A percentile compares a stretch with the other conserved stretches of the same genome.
Conservation (phyloP, 768 basidiomycete species). For the Podaxis pistillaris region DNA sequence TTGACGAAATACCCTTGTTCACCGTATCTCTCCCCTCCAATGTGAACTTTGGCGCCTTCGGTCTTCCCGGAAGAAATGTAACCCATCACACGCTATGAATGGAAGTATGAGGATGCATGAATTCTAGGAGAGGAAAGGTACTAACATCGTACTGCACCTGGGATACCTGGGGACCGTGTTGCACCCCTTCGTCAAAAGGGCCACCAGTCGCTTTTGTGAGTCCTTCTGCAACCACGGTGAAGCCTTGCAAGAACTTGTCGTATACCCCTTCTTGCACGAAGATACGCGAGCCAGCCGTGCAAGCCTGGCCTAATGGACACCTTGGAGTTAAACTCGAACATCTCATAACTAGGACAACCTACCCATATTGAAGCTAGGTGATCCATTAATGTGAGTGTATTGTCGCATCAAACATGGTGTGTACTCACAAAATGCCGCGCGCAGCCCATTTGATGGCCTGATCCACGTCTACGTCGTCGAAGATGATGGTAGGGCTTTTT, state of each 20-base stretch:
- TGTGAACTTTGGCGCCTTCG: constrained; percentile 65
- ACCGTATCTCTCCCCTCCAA: constrained; percentile 61
- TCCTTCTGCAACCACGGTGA: constrained; percentile 50
- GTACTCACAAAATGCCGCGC: constrained; percentile 61
- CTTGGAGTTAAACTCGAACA: background rate
- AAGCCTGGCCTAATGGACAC: constrained; percentile 50
- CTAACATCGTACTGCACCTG: constrained; percentile 63
- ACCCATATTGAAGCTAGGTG: constrained; percentile 29
- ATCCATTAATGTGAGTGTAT: background rate
- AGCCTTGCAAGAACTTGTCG: constrained; percentile 65
- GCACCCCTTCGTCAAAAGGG: constrained; percentile 53
- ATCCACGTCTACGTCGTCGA: constrained; percentile 62
- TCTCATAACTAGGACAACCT: background rate
- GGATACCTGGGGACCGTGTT: constrained; percentile 74
- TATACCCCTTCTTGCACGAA: constrained; percentile 80
- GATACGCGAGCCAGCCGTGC: constrained; percentile 80
- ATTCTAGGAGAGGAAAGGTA: background rate
- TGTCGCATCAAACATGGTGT: background rate
- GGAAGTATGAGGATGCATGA: background rate
- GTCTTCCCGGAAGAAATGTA: constrained; percentile 78
- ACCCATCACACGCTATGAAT: constrained; percentile 60
- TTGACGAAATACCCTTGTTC: constrained; percentile 59
- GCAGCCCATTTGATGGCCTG: constrained; percentile 67
- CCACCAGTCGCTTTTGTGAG: constrained; percentile 54
- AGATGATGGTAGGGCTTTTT: constrained; percentile 62